Conservation (phyloP, 306 rosid species). For the Crotalaria pallida region DNA sequence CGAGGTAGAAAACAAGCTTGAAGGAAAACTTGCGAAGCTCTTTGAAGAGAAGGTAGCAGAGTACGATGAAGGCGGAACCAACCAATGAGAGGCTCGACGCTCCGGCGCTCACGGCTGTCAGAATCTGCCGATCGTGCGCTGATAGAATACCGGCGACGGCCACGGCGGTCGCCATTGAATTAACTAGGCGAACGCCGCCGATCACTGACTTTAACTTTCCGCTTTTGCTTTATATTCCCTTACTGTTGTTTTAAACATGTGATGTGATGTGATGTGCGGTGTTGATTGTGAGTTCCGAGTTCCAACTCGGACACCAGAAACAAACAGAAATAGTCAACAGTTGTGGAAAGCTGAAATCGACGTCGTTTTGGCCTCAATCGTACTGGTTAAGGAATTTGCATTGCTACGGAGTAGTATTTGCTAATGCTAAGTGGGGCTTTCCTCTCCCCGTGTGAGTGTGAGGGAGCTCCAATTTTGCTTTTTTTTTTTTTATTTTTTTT, state of each 20-base stretch:
- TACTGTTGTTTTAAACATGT: too few relatives aligned
- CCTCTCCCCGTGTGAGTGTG: too few relatives aligned
- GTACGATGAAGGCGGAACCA: slow-evolving; percentile 86
- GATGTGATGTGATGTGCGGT: too few relatives aligned
- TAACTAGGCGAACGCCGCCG: not conserved
- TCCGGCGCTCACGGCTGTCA: slow-evolving; percentile 58
- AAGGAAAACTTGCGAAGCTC: slow-evolving; percentile 99
- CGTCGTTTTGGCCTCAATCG: too few relatives aligned
- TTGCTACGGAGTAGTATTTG: too few relatives aligned
- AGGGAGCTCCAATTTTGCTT: too few relatives aligned
- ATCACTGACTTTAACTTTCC: slow-evolving; percentile 2
- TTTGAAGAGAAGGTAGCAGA: slow-evolving; percentile 92
- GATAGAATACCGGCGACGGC: slow-evolving; percentile 44
- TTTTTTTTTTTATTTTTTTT: too few relatives aligned
- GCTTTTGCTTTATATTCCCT: too few relatives aligned
- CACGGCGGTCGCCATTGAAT: slow-evolving; percentile 43
- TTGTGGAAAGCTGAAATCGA: too few relatives aligned
- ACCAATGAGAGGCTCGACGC: slow-evolving; percentile 84
- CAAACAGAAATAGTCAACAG: too few relatives aligned
- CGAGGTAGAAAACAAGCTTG: slow-evolving; percentile 98
- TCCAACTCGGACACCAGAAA: not conserved
- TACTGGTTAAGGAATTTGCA: too few relatives aligned
- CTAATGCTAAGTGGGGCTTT: too few relatives aligned
- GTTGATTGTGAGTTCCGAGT: not conserved
- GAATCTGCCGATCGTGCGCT: slow-evolving; percentile 54